These are phyloP conservation scores for Geoglossum cookeanum DNA, from an alignment of 2,329 filamentous ascomycete genomes.

Conservation along the genomic window DNA sequence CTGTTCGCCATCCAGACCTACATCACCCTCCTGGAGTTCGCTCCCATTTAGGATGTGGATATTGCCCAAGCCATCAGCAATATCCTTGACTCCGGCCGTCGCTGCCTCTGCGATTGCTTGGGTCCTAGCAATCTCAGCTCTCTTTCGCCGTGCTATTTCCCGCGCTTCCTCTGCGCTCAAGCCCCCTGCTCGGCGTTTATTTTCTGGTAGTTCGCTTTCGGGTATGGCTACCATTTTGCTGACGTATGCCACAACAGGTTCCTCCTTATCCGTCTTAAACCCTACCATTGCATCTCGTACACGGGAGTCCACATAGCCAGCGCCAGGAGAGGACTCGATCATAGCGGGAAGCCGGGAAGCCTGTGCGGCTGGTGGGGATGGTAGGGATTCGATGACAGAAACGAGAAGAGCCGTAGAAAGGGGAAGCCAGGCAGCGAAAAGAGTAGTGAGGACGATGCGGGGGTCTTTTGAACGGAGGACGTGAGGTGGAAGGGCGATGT, in stretches of 20 bases:
- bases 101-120: slow-evolving; percentile 38
- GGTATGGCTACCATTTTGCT: slow-evolving; percentile 97
- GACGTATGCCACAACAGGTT: slow-evolving; percentile 80
- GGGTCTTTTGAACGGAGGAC: slow-evolving; percentile 69
- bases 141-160: slow-evolving; percentile 71
- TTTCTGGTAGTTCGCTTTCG: slow-evolving; percentile 76
- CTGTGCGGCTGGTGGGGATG: slow-evolving; percentile 66
- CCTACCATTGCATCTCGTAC: slow-evolving; percentile 66
- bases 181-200: slow-evolving; percentile 50
- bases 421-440: slow-evolving; percentile 82
- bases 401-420: slow-evolving; percentile 83
- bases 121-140: slow-evolving; percentile 68
- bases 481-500: slow-evolving; percentile 67
- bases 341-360: slow-evolving; percentile 60
- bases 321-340: slow-evolving; percentile 61
- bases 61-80: slow-evolving; percentile 41
- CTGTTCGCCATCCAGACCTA: slow-evolving; percentile 30
- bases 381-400: slow-evolving; percentile 82
- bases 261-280: slow-evolving; percentile 50
- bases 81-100: slow-evolving; percentile 30
- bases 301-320: slow-evolving; percentile 44
- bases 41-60: slow-evolving; percentile 37
- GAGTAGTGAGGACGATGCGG: slow-evolving; percentile 60
- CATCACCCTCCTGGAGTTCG: slow-evolving; percentile 23
- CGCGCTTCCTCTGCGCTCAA: slow-evolving; percentile 79